Base-by-base conservation (phyloP, 2,329 filamentous ascomycete species). In the Calcarisporium arbuscula region DNA sequence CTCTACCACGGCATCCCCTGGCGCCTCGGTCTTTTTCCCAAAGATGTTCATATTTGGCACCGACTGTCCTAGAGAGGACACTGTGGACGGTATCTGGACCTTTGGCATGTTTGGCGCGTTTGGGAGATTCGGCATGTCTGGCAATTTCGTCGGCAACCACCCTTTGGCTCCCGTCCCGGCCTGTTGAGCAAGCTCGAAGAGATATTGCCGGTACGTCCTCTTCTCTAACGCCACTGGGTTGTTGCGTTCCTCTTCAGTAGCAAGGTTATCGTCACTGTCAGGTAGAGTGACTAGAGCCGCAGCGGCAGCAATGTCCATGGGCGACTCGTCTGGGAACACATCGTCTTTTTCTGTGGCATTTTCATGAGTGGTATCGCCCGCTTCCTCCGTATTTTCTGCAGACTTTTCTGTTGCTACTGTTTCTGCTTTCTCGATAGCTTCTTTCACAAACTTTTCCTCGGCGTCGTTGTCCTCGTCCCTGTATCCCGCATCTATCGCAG, bases 241-340 rank as follows among this genome's bases (percentile, higher is more conserved):
- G 17, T 52, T 58, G 7, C 52, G 52, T 21, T 54, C 53, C 9
- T 46, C 44, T 10, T 56, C 50, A 0, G 42, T 50, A 2, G 57
- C 44, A 1, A 59, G 46, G 1, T 57, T 54, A 1, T 54, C 51
- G 6, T 60, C 56, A 14, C 61, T 54, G 15, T 67, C 66, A 0
- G 70, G 68, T 0, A 71, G 49, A 0, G 69, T 68, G 0, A 70
- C 65, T 3, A 72, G 53, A 0, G 68, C 67, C 1, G 70, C 69
- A 0, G 70, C 69, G 0, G 68, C 69, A 0, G 68, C 67, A 20
- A 74, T 73, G 38, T 74, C 70, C 25, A 74, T 59, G 4, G 70
- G 70, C 2, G 69, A 70, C 39, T 60, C 52, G 27, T 62, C 60
- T 2, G 56, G 61, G 1, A 64, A 36, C 3, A 45, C 42, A 9